Evolutionary conservation across 2,329 filamentous ascomycete genomes (phyloP).

Genomic region (Sporothrix phasma): DNA sequence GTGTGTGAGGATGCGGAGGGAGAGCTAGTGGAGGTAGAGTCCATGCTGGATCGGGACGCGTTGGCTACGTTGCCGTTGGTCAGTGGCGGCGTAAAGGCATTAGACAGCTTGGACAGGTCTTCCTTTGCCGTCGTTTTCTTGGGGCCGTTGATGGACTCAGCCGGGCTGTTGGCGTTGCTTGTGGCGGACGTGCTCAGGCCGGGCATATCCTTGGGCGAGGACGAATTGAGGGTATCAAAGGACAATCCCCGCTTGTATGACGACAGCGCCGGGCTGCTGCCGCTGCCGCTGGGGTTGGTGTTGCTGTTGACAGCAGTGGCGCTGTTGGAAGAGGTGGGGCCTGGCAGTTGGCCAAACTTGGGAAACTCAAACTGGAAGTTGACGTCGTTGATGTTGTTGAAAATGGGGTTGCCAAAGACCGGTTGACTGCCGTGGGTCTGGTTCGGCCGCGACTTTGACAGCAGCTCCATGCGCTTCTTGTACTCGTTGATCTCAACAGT

Average conservation of each 20-base stretch:
- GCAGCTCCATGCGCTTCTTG: slow-evolving; percentile 68
- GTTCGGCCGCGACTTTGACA: slow-evolving; percentile 25
- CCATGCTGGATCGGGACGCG: slow-evolving; percentile 40
- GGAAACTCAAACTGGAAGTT: slow-evolving; percentile 96
- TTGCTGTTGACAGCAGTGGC: slow-evolving; percentile 16
- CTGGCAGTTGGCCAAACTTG: slow-evolving; percentile 70
- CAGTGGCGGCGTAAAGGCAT: slow-evolving; percentile 49
- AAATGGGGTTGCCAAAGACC: slow-evolving; percentile 39
- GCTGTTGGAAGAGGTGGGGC: slow-evolving; percentile 28
- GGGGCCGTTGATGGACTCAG: slow-evolving; percentile 25
- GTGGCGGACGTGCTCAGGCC: slow-evolving; percentile 19
- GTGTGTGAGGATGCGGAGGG: slow-evolving; percentile 54
- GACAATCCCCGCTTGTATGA: slow-evolving; percentile 1
- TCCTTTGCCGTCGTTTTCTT: slow-evolving; percentile 34
- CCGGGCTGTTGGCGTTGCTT: slow-evolving; percentile 30
- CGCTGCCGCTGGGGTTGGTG: slow-evolving; percentile 17
- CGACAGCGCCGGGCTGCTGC: slow-evolving; percentile 14
- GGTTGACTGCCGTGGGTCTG: slow-evolving; percentile 26
- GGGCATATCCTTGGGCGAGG: slow-evolving; percentile 20
- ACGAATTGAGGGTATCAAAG: slow-evolving; percentile 11
- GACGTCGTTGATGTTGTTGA: slow-evolving; percentile 57
- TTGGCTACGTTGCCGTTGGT: slow-evolving; percentile 34
- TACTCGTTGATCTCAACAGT: slow-evolving; percentile 81
- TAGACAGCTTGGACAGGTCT: slow-evolving; percentile 45
- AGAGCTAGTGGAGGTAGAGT: slow-evolving; percentile 50